Evolutionary conservation across 2,329 filamentous ascomycete species (phyloP).

Genomic region (Cytospora schulzeri): DNA sequence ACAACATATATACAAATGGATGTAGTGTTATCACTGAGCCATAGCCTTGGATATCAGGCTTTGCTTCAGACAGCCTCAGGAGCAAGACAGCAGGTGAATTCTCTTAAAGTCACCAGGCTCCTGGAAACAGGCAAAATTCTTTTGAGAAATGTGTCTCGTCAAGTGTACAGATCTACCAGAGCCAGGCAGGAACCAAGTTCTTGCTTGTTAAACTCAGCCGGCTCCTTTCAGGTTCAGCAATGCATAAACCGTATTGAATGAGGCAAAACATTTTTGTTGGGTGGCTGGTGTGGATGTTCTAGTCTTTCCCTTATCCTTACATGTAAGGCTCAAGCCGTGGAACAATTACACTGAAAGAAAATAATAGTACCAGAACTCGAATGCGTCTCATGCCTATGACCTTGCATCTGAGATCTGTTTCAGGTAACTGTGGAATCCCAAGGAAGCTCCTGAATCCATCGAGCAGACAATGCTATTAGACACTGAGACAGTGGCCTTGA

Average conservation of each 20-base stretch:
- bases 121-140: not conserved
- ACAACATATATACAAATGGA: no score
- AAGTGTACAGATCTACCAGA: not conserved
- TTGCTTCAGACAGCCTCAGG: not conserved
- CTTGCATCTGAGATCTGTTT: no score
- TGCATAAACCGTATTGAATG: not conserved
- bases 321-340: not conserved
- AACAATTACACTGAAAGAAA: no score
- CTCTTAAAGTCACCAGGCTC: not conserved
- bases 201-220: not conserved
- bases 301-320: not conserved
- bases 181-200: not conserved
- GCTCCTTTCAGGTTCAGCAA: not conserved
- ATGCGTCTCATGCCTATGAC: no score
- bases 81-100: not conserved
- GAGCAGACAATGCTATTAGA: no score
- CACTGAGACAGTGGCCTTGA: no score
- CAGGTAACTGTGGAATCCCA: no score
- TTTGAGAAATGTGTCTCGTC: not conserved
- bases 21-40: not conserved
- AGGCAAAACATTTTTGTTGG: not conserved
- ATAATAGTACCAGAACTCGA: no score
- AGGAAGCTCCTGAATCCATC: no score
- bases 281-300: not conserved
- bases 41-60: slow-evolving; percentile 1